Evolutionary conservation across 1,139 yeast species (phyloP).

Genomic region (Diutina sp.): DNA sequence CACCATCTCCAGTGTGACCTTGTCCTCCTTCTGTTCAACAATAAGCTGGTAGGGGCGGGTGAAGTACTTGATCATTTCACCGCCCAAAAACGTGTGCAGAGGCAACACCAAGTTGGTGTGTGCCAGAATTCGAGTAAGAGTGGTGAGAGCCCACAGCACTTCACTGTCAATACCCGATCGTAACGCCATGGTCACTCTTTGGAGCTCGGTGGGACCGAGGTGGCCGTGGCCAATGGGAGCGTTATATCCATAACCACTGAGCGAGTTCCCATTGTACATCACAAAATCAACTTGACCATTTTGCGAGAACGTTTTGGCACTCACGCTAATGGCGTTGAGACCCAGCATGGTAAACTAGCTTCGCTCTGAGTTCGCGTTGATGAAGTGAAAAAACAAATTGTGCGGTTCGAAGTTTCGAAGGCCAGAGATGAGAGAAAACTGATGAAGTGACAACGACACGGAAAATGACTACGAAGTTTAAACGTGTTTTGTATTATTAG

Average conservation of each 20-base stretch:
- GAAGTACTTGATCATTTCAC: constrained; percentile 35
- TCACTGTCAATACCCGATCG: constrained; percentile 47
- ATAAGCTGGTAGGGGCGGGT: constrained; percentile 18
- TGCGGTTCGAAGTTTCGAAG: neutral
- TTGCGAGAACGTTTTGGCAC: neutral
- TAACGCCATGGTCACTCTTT: constrained; percentile 52
- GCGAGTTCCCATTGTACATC: constrained; percentile 3
- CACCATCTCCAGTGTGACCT: constrained; percentile 21
- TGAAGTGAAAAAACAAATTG: neutral
- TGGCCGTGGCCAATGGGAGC: constrained; percentile 31
- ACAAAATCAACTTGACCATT: constrained; percentile 1
- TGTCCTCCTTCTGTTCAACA: constrained; percentile 12
- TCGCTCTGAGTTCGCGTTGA: neutral
- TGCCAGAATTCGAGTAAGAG: constrained; percentile 45
- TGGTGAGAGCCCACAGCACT: constrained; percentile 51
- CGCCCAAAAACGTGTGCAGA: constrained; percentile 33
- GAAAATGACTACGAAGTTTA: neutral
- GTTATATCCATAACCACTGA: constrained; percentile 5
- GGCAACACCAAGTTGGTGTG: constrained; percentile 40
- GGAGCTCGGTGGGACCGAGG: constrained; percentile 43
- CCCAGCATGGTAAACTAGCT: neutral
- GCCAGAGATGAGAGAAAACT: neutral
- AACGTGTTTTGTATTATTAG: neutral
- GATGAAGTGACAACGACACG: neutral
- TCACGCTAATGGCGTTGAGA: neutral